phyloP scores from a whole-genome alignment of 2,329 filamentous ascomycete genomes.

The Colletotrichum camelliae region DNA sequence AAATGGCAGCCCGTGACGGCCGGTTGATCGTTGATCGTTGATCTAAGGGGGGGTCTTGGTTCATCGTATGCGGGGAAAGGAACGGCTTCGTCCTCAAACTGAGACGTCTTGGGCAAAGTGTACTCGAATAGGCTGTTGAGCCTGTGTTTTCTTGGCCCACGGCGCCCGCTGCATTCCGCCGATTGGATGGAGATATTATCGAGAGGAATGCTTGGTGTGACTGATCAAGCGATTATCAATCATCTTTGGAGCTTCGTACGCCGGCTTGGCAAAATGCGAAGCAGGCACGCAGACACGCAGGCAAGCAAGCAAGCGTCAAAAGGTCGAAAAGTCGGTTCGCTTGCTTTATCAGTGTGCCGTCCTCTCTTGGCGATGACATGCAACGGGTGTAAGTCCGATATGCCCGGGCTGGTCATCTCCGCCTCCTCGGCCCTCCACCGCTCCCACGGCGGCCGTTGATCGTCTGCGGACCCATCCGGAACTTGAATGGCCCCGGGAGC shows the following conservation, averaged over 20 bases:
- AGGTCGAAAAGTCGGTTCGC: background rate
- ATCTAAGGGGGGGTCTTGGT: background rate
- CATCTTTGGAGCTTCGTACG: background rate
- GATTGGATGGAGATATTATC: slow-evolving; percentile 17
- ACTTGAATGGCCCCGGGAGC: background rate
- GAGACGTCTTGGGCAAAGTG: background rate
- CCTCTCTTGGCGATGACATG: background rate
- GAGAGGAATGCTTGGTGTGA: background rate
- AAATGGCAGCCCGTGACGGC: background rate
- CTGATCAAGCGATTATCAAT: slow-evolving; percentile 12
- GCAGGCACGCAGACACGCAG: background rate
- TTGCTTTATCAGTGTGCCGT: background rate
- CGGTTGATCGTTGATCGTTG: background rate
- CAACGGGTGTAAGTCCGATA: background rate
- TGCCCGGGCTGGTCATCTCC: background rate
- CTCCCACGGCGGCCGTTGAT: background rate
- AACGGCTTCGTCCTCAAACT: background rate
- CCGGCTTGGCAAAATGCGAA: background rate
- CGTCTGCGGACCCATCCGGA: background rate
- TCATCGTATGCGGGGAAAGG: background rate
- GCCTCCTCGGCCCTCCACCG: background rate
- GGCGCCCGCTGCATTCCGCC: background rate
- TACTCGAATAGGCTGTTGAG: background rate
- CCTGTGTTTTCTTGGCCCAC: background rate
- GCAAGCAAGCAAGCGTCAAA: background rate